These are phyloP conservation scores for Medicago arabica DNA, from an alignment of 306 rosid species.

Conservation along the genomic window DNA sequence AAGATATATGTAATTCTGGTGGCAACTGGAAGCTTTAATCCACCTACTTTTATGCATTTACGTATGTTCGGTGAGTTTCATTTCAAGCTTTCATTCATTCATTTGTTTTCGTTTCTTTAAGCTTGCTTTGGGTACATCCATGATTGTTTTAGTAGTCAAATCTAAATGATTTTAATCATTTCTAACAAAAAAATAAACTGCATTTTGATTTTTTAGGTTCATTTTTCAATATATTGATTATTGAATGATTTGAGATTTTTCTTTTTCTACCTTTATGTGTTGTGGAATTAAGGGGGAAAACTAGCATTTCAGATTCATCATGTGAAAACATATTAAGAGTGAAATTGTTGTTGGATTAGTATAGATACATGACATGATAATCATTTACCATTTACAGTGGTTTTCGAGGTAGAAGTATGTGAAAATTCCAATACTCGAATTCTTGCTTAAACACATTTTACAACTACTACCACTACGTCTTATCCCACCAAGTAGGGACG, in stretches of 20 bases:
- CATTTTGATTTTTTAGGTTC: background rate
- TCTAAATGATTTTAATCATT: background rate
- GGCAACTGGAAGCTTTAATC: conserved; percentile 91
- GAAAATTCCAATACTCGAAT: background rate
- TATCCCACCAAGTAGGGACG: no score
- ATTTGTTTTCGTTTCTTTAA: background rate
- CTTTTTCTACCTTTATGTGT: background rate
- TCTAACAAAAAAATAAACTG: background rate
- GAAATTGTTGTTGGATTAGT: conserved; percentile 9
- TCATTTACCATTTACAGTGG: background rate
- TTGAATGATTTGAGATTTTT: background rate
- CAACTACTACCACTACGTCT: no score
- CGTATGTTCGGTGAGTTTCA: conserved; percentile 80
- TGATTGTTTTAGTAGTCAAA: no score
- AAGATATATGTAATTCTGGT: conserved; percentile 70
- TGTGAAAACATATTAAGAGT: conserved; percentile 6
- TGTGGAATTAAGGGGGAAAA: background rate
- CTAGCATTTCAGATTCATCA: conserved; percentile 13
- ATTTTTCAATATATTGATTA: conserved; percentile 2
- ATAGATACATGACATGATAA: conserved; percentile 1
- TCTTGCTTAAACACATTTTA: conserved; percentile 1
- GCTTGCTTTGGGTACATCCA: no score
- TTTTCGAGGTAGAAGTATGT: background rate
- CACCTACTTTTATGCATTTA: conserved; percentile 94
- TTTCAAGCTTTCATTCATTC: conserved; percentile 12